These are phyloP conservation scores for Cryptosporidium parvum DNA, from an alignment of 169 alveolate genomes.

Conservation along the genomic window DNA sequence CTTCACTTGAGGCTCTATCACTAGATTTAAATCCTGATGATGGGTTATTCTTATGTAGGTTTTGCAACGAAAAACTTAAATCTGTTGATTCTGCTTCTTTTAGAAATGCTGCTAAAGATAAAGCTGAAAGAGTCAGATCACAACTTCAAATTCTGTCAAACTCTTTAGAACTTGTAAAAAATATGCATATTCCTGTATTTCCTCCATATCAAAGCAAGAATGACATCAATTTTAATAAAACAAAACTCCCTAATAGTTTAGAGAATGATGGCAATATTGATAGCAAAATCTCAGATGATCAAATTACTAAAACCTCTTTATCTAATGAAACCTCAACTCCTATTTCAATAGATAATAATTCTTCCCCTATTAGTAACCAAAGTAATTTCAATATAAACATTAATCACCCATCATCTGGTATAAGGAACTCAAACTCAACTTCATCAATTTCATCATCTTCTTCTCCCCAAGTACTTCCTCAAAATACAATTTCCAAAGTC, in stretches of 20 bases:
- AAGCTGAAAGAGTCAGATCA: constrained; percentile 67
- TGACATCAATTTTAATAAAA: not conserved
- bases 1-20: constrained; percentile 59
- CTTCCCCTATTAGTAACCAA: not conserved
- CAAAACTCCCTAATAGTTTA: not conserved
- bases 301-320: not conserved
- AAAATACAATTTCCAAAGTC: constrained; percentile 1
- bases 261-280: not conserved
- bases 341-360: not conserved
- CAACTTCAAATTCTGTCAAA: constrained; percentile 46
- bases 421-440: not conserved
- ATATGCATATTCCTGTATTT: constrained; percentile 61
- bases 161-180: constrained; percentile 52
- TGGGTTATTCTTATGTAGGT: constrained; percentile 55
- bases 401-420: not conserved
- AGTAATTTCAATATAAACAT: not conserved
- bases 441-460: not conserved
- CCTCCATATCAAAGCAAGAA: constrained; percentile 62
- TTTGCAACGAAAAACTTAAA: constrained; percentile 46
- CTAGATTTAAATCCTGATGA: constrained; percentile 54
- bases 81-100: constrained; percentile 70
- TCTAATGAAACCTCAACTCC: constrained; percentile 1
- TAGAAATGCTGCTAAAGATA: constrained; percentile 57
- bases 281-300: not conserved
- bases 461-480: not conserved